Percentiles rank a stretch among this genome's conserved stretches.
phyloP scores from a whole-genome alignment of 2,329 filamentous ascomycete genomes.

The Dactylellina drechsleri region DNA sequence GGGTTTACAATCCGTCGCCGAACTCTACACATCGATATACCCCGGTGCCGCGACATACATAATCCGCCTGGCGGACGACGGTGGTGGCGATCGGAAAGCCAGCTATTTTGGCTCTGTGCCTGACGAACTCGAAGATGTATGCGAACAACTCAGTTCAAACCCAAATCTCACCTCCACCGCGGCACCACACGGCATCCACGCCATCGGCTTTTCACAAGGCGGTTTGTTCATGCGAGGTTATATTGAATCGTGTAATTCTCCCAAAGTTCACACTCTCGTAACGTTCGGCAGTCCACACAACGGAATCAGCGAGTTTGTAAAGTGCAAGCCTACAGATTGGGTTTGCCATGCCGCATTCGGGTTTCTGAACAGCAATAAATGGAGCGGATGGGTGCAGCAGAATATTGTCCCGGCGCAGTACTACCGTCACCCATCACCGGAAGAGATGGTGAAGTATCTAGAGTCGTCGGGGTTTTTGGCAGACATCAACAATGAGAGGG shows the following conservation, averaged over 20 bases:
- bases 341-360: conserved; percentile 83
- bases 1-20: conserved; percentile 76
- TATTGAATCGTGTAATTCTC: conserved; percentile 82
- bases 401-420: conserved; percentile 93
- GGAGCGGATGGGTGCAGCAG: conserved; percentile 79
- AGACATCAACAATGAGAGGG: conserved; percentile 94
- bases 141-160: conserved; percentile 35
- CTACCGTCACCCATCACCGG: conserved; percentile 73
- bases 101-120: conserved; percentile 93
- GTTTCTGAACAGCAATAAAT: conserved; percentile 81
- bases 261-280: conserved; percentile 79
- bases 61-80: conserved; percentile 75
- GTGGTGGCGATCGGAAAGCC: conserved; percentile 75
- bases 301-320: conserved; percentile 81
- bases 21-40: conserved; percentile 74
- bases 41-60: conserved; percentile 87
- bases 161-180: conserved; percentile 27
- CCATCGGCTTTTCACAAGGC: conserved; percentile 92
- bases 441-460: conserved; percentile 77
- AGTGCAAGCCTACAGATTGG: conserved; percentile 78
- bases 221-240: conserved; percentile 95
- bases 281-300: conserved; percentile 94
- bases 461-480: conserved; percentile 86
- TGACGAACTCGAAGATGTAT: conserved; percentile 71
- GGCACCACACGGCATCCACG: conserved; percentile 41